Evolutionary conservation across 148 eudicot species (phyloP).

Genomic region (Hydrangea macrophylla): DNA sequence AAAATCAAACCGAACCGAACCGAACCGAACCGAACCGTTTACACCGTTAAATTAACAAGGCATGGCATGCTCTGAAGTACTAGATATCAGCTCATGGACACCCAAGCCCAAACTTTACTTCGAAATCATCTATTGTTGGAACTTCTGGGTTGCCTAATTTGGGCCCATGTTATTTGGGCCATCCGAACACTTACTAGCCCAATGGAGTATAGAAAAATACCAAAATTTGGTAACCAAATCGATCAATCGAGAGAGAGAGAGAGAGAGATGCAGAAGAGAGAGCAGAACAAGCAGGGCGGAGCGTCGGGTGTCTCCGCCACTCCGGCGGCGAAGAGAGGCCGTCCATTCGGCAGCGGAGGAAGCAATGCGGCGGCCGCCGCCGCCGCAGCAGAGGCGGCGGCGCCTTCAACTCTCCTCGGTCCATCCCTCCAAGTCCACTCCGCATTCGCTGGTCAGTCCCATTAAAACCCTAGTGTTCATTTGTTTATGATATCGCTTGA

Average conservation of each 20-base stretch:
- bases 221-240: background rate
- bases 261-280: conserved; percentile 67
- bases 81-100: too few relatives aligned
- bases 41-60: too few relatives aligned
- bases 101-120: too few relatives aligned
- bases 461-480: conserved; percentile 26
- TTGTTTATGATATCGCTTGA: background rate
- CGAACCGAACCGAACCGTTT: too few relatives aligned
- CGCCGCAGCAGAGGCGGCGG: conserved; percentile 39
- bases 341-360: conserved; percentile 75
- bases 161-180: background rate
- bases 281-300: conserved; percentile 58
- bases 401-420: conserved; percentile 73
- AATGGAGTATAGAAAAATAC: background rate
- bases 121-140: too few relatives aligned
- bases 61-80: too few relatives aligned
- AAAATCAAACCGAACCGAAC: too few relatives aligned
- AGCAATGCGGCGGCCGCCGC: conserved; percentile 48
- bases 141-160: too few relatives aligned
- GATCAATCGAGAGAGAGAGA: background rate
- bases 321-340: conserved; percentile 81
- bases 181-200: background rate
- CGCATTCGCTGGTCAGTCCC: conserved; percentile 70
- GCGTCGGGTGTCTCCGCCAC: conserved; percentile 42
- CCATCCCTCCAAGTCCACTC: conserved; percentile 87